Percentiles rank a stretch among this genome's conserved stretches.
These are phyloP conservation scores for Fusarium albosuccineum DNA, from an alignment of 2,329 filamentous ascomycete genomes.

Conservation along the genomic window DNA sequence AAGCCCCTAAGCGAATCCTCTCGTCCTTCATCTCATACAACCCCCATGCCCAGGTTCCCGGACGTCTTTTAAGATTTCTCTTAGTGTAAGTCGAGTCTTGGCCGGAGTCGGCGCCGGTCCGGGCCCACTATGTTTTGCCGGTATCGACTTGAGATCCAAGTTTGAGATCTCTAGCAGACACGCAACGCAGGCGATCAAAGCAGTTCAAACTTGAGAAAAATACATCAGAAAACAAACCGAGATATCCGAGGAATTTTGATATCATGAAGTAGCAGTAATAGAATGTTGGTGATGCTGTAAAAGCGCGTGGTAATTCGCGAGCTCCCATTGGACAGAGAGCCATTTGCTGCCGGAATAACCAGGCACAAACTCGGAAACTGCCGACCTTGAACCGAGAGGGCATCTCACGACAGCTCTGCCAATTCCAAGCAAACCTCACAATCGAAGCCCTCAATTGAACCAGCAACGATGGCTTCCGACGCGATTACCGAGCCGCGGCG, in stretches of 20 bases:
- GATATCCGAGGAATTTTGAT: neutral
- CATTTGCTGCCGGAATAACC: slow-evolving; percentile 42
- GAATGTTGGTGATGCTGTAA: neutral
- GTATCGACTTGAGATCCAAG: slow-evolving; percentile 12
- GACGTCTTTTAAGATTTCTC: neutral
- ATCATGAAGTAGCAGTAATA: neutral
- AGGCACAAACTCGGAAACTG: slow-evolving; percentile 43
- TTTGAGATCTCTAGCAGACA: slow-evolving; percentile 6
- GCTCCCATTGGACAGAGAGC: slow-evolving; percentile 35
- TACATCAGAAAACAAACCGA: neutral
- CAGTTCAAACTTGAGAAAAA: fast-evolving
- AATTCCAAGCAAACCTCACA: slow-evolving; percentile 44
- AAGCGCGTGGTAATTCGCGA: slow-evolving; percentile 44
- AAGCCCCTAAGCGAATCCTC: neutral
- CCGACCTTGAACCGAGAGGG: slow-evolving; percentile 49
- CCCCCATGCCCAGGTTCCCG: neutral
- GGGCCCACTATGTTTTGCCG: slow-evolving; percentile 29
- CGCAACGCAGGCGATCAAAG: neutral
- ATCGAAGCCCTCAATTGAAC: slow-evolving; percentile 52
- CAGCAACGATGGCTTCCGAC: slow-evolving; percentile 54
- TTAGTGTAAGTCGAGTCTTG: slow-evolving; percentile 17
- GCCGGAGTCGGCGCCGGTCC: slow-evolving; percentile 19
- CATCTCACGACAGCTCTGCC: slow-evolving; percentile 46
- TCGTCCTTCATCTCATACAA: slow-evolving; percentile 7
- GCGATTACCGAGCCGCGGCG: slow-evolving; percentile 54